A percentile compares a stretch with the other conserved stretches of the same genome.
Evolutionary conservation across 1,139 yeast genomes (phyloP).

Genomic region (Yamadazyma dendronema): DNA sequence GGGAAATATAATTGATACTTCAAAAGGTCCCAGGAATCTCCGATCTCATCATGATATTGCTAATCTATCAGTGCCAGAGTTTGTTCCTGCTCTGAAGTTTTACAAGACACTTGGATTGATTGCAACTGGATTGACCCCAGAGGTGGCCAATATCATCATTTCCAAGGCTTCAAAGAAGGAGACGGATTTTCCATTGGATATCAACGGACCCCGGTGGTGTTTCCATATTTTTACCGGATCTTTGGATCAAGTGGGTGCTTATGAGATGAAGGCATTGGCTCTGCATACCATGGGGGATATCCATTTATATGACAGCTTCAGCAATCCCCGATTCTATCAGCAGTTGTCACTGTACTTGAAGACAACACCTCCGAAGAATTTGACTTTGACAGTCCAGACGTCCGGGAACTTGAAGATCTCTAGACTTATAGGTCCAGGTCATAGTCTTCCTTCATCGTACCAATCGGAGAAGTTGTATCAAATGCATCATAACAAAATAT

Average conservation of each 20-base stretch:
- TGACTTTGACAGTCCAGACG: conserved; percentile 28
- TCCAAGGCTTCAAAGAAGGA: conserved; percentile 21
- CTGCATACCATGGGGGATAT: conserved; percentile 31
- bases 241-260: conserved; percentile 40
- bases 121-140: conserved; percentile 30
- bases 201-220: conserved; percentile 27
- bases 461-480: conserved; percentile 21
- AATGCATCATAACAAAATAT: conserved; percentile 29
- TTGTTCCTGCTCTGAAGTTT: conserved; percentile 25
- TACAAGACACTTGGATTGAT: conserved; percentile 29
- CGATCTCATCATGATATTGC: conserved; percentile 38
- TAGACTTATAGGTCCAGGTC: conserved; percentile 28
- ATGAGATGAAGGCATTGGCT: conserved; percentile 37
- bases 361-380: conserved; percentile 8
- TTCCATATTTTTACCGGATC: conserved; percentile 35
- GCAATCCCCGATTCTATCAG: conserved; percentile 19
- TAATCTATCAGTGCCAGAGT: conserved; percentile 27
- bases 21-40: conserved; percentile 15
- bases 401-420: conserved; percentile 32
- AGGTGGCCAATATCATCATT: conserved; percentile 19
- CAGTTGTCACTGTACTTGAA: conserved; percentile 2
- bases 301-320: conserved; percentile 26
- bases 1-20: conserved; percentile 27
- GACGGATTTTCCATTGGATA: conserved; percentile 21
- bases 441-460: conserved; percentile 35